phyloP scores from a whole-genome alignment of 2,329 filamentous ascomycete species.

The Nakataea oryzae region DNA sequence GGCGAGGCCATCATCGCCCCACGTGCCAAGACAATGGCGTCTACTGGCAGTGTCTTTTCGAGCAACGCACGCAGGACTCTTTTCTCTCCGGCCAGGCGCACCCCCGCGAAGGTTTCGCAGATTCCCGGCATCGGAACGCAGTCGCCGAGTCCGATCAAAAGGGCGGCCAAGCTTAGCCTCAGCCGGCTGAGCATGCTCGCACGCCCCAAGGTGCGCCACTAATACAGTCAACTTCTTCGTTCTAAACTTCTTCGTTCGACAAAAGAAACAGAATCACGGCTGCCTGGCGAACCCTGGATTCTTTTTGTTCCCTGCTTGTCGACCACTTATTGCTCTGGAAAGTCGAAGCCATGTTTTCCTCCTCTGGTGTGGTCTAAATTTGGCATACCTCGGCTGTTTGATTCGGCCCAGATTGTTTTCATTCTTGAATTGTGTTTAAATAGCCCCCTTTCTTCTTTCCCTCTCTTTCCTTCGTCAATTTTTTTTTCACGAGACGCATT shows the following conservation, averaged over 20 bases:
- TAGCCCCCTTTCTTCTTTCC: neutral
- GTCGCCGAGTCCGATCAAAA: constrained; percentile 39
- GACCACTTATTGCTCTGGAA: neutral
- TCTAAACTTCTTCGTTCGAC: neutral
- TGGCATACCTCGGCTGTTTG: neutral
- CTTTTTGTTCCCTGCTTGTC: neutral
- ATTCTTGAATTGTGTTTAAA: neutral
- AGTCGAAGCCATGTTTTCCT: neutral
- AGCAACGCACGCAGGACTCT: constrained; percentile 23
- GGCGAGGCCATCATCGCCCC: constrained; percentile 43
- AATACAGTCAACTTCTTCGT: neutral
- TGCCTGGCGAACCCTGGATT: neutral
- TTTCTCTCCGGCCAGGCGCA: constrained; percentile 7
- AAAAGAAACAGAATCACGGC: neutral
- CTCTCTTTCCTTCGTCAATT: too few species aligned
- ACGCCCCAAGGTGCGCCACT: constrained; percentile 43
- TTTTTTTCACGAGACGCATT: too few species aligned
- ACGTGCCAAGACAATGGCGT: constrained; percentile 21
- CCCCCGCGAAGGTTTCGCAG: constrained; percentile 17
- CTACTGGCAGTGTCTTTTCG: constrained; percentile 4
- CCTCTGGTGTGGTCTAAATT: neutral
- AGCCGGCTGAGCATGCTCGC: constrained; percentile 53
- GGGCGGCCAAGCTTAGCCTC: constrained; percentile 39
- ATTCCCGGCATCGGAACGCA: constrained; percentile 6
- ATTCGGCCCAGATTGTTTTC: neutral